Base-by-base conservation (phyloP, 2,329 filamentous ascomycete genomes). In the Fusarium nodosum region DNA sequence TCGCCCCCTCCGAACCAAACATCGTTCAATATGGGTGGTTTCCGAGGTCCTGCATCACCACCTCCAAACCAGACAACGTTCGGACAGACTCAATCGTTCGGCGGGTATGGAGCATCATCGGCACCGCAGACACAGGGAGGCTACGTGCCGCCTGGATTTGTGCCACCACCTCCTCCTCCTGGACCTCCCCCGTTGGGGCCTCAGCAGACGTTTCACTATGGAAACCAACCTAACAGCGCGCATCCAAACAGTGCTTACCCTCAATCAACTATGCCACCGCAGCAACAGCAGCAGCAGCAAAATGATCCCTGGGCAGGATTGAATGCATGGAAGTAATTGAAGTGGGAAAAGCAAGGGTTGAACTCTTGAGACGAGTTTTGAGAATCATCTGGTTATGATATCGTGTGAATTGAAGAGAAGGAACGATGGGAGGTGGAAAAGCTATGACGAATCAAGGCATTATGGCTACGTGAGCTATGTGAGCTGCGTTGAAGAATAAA, bases 1-100 rank as follows among this genome's bases (percentile, higher is more conserved):
- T 90, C 88, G 13, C 88, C 88, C n/a, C 85, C 91, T 1, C 86
- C 91, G 5, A 88, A 86, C 22, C 90, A 92, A 75, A 81, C 83
- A 3, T 81, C 80, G 2, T 86, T 86, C 75, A 80, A 78, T 13
- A 76, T 82, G 52, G 77, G 77, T 16, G 77, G 75, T 22, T 77
- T 79, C 68, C 75, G 79, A 30, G 77, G 78, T 8, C 82, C 85
- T 1, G 79, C 82, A n/a, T 87, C 86, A 15, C 86, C 86, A 11
- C 85, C 90, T 0, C 84, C 89, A 5, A 87, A 85, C 38, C 89
- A 91, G 75, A 80, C 82, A 6, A 79, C 79, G 1, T 85, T 85
- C 61, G 77, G 77, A 76, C 72, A 74, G 56, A 75, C 75, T 62
- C 73, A 85, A 82, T 68, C 82, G 78, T 68, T 75, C 44, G 73